Percentiles rank a stretch among this genome's conserved stretches.
Evolutionary conservation across 2,329 filamentous ascomycete genomes (phyloP).

Genomic region (Fusarium hainanense): DNA sequence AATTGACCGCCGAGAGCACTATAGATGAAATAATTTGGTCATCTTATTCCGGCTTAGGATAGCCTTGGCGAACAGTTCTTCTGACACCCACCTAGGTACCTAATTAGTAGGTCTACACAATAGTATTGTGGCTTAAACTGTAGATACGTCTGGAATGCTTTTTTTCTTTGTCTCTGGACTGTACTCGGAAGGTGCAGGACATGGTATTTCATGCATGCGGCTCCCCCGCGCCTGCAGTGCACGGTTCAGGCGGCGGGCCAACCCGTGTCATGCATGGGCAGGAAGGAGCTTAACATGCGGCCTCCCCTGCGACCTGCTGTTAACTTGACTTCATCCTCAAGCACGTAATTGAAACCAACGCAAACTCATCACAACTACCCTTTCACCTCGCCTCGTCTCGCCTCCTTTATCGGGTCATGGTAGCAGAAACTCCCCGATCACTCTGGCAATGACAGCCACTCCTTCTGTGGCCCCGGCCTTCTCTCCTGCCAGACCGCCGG

Average conservation of each 20-base stretch:
- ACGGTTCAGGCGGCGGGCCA: conserved; percentile 39
- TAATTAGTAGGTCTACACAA: background rate
- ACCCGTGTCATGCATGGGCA: conserved; percentile 36
- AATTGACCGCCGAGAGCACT: too few relatives aligned
- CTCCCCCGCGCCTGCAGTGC: conserved; percentile 31
- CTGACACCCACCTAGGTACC: too few relatives aligned
- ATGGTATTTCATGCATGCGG: conserved; percentile 30
- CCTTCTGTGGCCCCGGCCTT: conserved; percentile 34
- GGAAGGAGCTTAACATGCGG: conserved; percentile 41
- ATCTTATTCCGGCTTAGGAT: too few relatives aligned
- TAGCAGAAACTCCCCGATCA: conserved; percentile 22
- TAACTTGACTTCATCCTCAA: conserved; percentile 38
- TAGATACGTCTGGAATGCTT: conserved; percentile 14
- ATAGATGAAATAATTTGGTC: too few relatives aligned
- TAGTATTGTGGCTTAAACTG: conserved; percentile 9
- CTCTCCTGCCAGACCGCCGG: conserved; percentile 36
- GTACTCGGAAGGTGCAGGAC: conserved; percentile 11
- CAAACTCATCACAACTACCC: conserved; percentile 1
- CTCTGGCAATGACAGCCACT: conserved; percentile 48
- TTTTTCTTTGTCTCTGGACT: background rate
- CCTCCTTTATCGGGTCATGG: conserved; percentile 43
- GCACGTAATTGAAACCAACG: background rate
- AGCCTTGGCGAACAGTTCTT: too few relatives aligned
- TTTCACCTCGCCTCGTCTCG: background rate
- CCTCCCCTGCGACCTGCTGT: conserved; percentile 36